A percentile compares a stretch with the other conserved stretches of the same genome.
These are phyloP conservation scores for Plectosphaerella sp. DNA, from an alignment of 2,329 filamentous ascomycete species.

Conservation along the genomic window DNA sequence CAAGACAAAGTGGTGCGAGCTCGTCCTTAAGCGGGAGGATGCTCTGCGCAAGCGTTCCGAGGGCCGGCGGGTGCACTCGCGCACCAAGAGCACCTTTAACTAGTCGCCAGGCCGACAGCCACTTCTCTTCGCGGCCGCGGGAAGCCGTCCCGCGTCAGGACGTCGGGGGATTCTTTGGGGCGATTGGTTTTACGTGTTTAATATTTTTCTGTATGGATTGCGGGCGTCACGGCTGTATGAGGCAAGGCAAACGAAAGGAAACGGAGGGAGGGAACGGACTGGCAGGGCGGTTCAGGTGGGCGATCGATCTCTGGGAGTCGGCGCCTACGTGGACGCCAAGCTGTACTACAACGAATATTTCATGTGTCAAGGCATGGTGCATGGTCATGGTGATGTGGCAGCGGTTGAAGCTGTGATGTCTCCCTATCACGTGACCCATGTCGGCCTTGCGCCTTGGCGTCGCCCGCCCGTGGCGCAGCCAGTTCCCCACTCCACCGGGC, in stretches of 20 bases:
- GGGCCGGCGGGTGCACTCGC: slow-evolving; percentile 45
- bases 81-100: slow-evolving; percentile 54
- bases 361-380: not conserved
- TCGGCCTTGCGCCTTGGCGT: too few species aligned
- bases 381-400: not conserved
- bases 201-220: not conserved
- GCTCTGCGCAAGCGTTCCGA: slow-evolving; percentile 51
- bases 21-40: slow-evolving; percentile 61
- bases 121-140: slow-evolving; percentile 3
- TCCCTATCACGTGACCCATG: too few species aligned
- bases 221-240: not conserved
- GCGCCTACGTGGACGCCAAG: not conserved
- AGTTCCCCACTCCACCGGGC: too few species aligned
- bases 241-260: not conserved
- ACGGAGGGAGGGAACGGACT: too few species aligned
- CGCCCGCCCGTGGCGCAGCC: too few species aligned
- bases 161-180: not conserved
- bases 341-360: not conserved
- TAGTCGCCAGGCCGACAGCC: slow-evolving; percentile 22
- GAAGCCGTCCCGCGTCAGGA: not conserved
- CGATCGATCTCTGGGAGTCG: not conserved
- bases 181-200: not conserved
- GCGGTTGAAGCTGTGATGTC: too few species aligned
- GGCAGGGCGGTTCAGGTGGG: not conserved
- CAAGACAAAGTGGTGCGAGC: slow-evolving; percentile 61